Percentiles rank a stretch among this genome's conserved stretches.
Evolutionary conservation across 352 stramenopile genomes (phyloP).

Genomic region (Phytophthora sojae): DNA sequence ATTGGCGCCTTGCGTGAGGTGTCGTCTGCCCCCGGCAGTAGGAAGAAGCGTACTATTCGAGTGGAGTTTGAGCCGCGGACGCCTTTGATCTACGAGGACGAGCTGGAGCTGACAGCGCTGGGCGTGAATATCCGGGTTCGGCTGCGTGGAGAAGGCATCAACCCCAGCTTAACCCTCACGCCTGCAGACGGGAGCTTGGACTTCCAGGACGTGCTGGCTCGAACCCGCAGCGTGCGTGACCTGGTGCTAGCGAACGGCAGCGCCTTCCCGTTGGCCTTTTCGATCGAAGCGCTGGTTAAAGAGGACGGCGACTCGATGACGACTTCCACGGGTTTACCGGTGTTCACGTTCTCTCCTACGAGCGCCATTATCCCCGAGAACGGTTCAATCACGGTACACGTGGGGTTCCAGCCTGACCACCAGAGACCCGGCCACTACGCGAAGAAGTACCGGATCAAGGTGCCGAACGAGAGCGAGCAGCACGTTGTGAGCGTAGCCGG

Average conservation of each 20-base stretch:
- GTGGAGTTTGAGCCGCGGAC: slow-evolving; percentile 76
- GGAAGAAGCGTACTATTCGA: slow-evolving; percentile 37
- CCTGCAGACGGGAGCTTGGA: slow-evolving; percentile 68
- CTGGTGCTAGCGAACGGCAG: slow-evolving; percentile 70
- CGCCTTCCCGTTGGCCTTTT: slow-evolving; percentile 70
- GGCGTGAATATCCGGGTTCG: slow-evolving; percentile 44
- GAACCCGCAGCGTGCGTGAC: slow-evolving; percentile 52
- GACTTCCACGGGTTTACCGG: slow-evolving; percentile 40
- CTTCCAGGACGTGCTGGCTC: slow-evolving; percentile 74
- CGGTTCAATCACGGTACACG: slow-evolving; percentile 59
- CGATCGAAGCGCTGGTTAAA: slow-evolving; percentile 36
- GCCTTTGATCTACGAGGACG: slow-evolving; percentile 74
- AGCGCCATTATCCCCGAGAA: slow-evolving; percentile 68
- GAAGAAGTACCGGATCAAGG: slow-evolving; percentile 63
- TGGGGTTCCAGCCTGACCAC: slow-evolving; percentile 70
- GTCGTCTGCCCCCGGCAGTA: slow-evolving; percentile 2
- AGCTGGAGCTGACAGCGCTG: slow-evolving; percentile 58
- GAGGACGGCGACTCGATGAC: background rate
- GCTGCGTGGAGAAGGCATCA: slow-evolving; percentile 78
- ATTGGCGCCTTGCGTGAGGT: slow-evolving; percentile 74
- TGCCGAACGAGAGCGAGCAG: slow-evolving; percentile 78
- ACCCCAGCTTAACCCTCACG: slow-evolving; percentile 71
- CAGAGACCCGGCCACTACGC: slow-evolving; percentile 66
- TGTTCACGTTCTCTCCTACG: slow-evolving; percentile 76
- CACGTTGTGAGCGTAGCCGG: slow-evolving; percentile 64